A percentile compares a stretch with the other conserved stretches of the same genome.
Evolutionary conservation across 2,329 filamentous ascomycete species (phyloP).

Genomic region (Fragosphaeria purpurea): DNA sequence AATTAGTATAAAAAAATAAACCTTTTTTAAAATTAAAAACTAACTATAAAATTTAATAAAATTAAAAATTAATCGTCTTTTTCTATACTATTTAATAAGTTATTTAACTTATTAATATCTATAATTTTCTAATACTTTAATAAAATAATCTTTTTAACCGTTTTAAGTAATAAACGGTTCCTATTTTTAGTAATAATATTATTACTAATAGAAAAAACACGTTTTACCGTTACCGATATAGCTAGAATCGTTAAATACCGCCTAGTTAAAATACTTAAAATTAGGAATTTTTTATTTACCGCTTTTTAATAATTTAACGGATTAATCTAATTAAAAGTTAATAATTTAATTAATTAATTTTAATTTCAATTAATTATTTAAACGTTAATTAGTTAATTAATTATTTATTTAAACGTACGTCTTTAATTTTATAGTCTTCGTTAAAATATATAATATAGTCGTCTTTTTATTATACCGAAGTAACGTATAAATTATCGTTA

Average conservation of each 20-base stretch:
- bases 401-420: background rate
- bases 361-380: too few species aligned
- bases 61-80: too few species aligned
- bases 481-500: background rate
- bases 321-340: too few species aligned
- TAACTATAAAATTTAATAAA: background rate
- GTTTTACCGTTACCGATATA: background rate
- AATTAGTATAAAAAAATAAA: too few species aligned
- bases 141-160: slow-evolving; percentile 1
- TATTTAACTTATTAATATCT: too few species aligned
- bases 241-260: background rate
- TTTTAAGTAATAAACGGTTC: background rate
- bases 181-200: background rate
- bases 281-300: background rate
- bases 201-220: background rate
- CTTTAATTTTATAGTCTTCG: too few species aligned
- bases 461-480: background rate
- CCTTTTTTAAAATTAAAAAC: background rate
- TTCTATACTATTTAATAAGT: too few species aligned
- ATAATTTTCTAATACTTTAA: background rate
- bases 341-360: background rate
- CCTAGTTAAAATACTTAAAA: background rate
- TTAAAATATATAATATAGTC: background rate
- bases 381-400: background rate
- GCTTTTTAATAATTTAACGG: background rate